phyloP scores from a whole-genome alignment of 768 basidiomycete genomes.

The Crucibulum laeve region DNA sequence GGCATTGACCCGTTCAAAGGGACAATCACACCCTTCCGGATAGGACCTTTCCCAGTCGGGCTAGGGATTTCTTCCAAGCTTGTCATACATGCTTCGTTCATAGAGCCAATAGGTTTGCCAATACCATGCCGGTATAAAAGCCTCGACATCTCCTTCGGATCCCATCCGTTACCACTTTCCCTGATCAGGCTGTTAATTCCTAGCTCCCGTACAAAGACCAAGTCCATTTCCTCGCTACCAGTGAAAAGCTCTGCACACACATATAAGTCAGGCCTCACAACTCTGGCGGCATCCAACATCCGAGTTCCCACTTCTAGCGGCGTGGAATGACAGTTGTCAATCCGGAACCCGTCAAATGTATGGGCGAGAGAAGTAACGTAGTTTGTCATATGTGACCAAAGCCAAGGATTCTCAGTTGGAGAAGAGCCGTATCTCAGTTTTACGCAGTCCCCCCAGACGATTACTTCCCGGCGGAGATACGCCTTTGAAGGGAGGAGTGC shows the following conservation, averaged over 20 bases:
- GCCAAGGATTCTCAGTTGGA: conserved; percentile 83
- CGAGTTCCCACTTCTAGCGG: conserved; percentile 94
- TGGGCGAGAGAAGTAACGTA: conserved; percentile 81
- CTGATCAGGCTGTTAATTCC: conserved; percentile 93
- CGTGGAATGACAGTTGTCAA: conserved; percentile 98
- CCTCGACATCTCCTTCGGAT: conserved; percentile 87
- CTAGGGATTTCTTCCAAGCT: conserved; percentile 72
- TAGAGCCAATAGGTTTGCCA: conserved; percentile 93
- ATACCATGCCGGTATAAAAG: conserved; percentile 88
- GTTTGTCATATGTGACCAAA: conserved; percentile 87
- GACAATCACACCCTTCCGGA: conserved; percentile 67
- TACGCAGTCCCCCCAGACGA: conserved; percentile 97
- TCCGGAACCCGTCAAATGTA: conserved; percentile 92
- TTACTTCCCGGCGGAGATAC: conserved; percentile 93
- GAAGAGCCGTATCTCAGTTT: conserved; percentile 90
- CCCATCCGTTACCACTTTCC: conserved; percentile 89
- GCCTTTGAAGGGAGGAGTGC: conserved; percentile 89
- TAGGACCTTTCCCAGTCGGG: conserved; percentile 78
- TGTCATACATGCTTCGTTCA: conserved; percentile 87
- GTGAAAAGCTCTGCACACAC: conserved; percentile 97
- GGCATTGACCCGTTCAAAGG: conserved; percentile 84
- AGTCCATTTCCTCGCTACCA: conserved; percentile 90
- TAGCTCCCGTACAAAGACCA: conserved; percentile 84
- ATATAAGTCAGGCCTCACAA: conserved; percentile 88
- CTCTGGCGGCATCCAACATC: conserved; percentile 88